Conservation (phyloP, 352 stramenopile genomes). For the Phytophthora fragariaefolia region DNA sequence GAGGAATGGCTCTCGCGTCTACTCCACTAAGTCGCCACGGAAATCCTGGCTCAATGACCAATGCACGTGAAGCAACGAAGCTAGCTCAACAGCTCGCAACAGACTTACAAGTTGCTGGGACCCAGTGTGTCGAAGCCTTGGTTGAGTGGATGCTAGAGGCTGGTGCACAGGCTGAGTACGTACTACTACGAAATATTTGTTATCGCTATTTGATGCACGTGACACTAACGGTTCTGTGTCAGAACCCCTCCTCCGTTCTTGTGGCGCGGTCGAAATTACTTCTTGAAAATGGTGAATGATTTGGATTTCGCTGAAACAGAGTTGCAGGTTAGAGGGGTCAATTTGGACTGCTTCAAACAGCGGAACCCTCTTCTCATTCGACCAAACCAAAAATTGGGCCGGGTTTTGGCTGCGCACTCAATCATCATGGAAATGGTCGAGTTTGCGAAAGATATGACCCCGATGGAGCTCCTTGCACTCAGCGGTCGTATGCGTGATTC, state of each 20-base stretch:
- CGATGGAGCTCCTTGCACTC: slow-evolving; percentile 34
- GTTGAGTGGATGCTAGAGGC: slow-evolving; percentile 87
- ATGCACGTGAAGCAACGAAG: slow-evolving; percentile 70
- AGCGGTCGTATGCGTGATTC: slow-evolving; percentile 30
- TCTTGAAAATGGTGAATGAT: slow-evolving; percentile 73
- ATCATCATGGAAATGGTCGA: slow-evolving; percentile 81
- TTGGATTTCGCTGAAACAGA: slow-evolving; percentile 73
- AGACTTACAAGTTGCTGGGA: slow-evolving; percentile 67
- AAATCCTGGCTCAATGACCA: slow-evolving; percentile 55
- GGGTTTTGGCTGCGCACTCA: slow-evolving; percentile 71
- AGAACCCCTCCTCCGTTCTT: slow-evolving; percentile 73
- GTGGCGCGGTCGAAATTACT: slow-evolving; percentile 80
- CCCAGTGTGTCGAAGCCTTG: slow-evolving; percentile 78
- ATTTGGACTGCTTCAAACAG: slow-evolving; percentile 59
- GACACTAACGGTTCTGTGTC: slow-evolving; percentile 14
- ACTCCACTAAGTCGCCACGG: slow-evolving; percentile 30
- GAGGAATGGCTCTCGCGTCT: slow-evolving; percentile 47
- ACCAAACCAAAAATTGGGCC: slow-evolving; percentile 70
- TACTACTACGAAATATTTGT: slow-evolving; percentile 3
- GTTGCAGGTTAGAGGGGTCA: slow-evolving; percentile 54
- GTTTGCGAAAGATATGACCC: slow-evolving; percentile 44
- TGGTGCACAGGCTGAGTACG: slow-evolving; percentile 71
- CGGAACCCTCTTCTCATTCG: slow-evolving; percentile 74
- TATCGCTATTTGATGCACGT: neutral
- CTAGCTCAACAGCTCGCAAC: slow-evolving; percentile 71